Evolutionary conservation across 352 stramenopile species (phyloP), one percentile per base, ranked within the genome.

Genomic region (Phytophthora nicotianae): DNA sequence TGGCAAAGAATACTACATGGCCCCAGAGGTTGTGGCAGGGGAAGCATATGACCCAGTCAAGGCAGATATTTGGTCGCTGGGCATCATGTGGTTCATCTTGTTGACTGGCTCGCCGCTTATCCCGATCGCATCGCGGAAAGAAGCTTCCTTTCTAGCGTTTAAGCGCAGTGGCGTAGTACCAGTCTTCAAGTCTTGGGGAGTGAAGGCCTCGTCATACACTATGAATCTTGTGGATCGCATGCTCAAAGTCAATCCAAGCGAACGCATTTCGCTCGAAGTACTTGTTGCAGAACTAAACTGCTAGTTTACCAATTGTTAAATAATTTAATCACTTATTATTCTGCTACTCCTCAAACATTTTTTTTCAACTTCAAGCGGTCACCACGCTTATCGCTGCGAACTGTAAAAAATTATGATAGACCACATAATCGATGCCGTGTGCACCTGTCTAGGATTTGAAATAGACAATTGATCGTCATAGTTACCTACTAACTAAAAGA

Each of bases 1-100:
- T 63, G 94, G 94, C 32, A 98, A 98, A 62, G 81, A 90, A 33
- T 97, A 97, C 60, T 98, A 98, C 68, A 98, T 98, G 89, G 92
- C 90, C 10, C 96, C 94, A 0, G 96, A 98, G 71, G 83, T 98
- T 27, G 79, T 92, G 5, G 62, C 64, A 7, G 27, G 89, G 74
- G 62, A 74, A 17, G 20, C 62, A 19, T 98, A 98, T 73, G 91
- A 99, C 79, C 93, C 93, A 8, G 95, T 90, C 62, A 72, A 79
- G 17, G 85, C 94, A n/a, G 93, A 98, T 65, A 62, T 98, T n/a
- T 98, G 93, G 91, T 95, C 95, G 2, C 59, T 87, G 7, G 95
- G 90, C 13, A 82, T 98, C 35, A 86, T 97, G 50, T 83, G 98
- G 43, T 98, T 98, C 72, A 96, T 98, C 21, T 78, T 98, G 68